Base-by-base conservation (phyloP, 768 basidiomycete genomes). In the Leccinum boreale region DNA sequence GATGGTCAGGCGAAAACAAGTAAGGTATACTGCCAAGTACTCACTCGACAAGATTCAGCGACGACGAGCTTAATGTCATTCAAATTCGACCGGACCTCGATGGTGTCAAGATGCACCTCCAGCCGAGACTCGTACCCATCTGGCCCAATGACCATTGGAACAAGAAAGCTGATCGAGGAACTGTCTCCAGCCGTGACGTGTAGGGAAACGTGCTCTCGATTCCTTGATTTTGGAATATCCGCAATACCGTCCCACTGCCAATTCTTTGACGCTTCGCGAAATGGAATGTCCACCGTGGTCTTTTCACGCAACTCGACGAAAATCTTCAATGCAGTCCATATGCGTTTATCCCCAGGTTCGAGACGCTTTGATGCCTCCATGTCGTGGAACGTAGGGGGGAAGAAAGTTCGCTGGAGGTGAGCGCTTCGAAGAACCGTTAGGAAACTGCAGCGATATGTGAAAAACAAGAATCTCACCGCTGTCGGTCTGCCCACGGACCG, bases 401-500 rank as follows among this genome's bases (percentile, higher is more conserved):
- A 93, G 72, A 98, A 95, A 0, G 81, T 75, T 39, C 78, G 81
- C 69, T 97, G 95, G 21, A 98, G 73, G 57, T 90, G 83, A 14
- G 78, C 83, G 48, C 93, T 90, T 65, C 7, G 11, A 58, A 33
- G 28, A 15, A 23, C 29, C 46, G 23, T 62, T 35, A 35, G 33
- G 28, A 59, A 29, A 58, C 47, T 59, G 4, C 46, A 57, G 50
- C 36, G 23, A 28, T 21, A 11, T 49, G 2, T 24, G 31, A 42
- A 45, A 15, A 12, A 29, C 39, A 23, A 12, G 52, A 21, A 58
- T 51, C 74, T 64, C 67, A 87, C 91, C 94, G 79, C 72, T 97
- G 96, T 24, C 95, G 81, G 74, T 98, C 96, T 23, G 94, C 89
- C 96, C 96, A 98, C 4, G 96, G 96, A 5, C 96, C 96, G 68